These are phyloP conservation scores for Didymellaceae sp. DNA, from an alignment of 2,329 filamentous ascomycete species.

Conservation along the genomic window DNA sequence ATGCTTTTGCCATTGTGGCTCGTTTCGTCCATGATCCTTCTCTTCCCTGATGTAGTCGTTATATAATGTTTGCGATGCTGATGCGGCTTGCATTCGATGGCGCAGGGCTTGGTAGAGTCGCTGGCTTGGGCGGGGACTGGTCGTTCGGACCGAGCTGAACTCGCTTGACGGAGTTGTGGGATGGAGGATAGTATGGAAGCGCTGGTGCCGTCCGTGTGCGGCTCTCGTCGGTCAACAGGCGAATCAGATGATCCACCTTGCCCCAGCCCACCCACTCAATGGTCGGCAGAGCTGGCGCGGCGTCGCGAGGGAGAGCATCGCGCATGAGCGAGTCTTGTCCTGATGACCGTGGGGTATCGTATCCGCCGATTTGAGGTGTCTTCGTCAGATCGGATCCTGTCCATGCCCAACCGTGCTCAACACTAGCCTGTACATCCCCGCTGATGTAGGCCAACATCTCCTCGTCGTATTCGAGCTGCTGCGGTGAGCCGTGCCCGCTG, in stretches of 20 bases:
- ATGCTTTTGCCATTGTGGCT: not conserved
- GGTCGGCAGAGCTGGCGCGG: slow-evolving; percentile 59
- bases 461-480: slow-evolving; percentile 71
- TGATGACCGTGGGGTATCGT: not conserved
- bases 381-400: slow-evolving; percentile 49
- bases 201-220: slow-evolving; percentile 39
- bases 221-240: slow-evolving; percentile 60
- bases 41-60: slow-evolving; percentile 2
- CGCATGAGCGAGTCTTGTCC: slow-evolving; percentile 37
- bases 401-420: slow-evolving; percentile 86
- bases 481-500: slow-evolving; percentile 47
- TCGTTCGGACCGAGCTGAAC: slow-evolving; percentile 42
- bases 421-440: slow-evolving; percentile 82
- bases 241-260: slow-evolving; percentile 69
- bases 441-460: slow-evolving; percentile 87
- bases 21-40: not conserved
- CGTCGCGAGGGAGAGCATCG: slow-evolving; percentile 56
- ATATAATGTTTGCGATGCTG: slow-evolving; percentile 55
- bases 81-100: slow-evolving; percentile 53
- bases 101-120: slow-evolving; percentile 31
- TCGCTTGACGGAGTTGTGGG: slow-evolving; percentile 48
- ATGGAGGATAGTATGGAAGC: slow-evolving; percentile 43
- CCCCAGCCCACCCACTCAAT: slow-evolving; percentile 84
- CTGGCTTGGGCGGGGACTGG: slow-evolving; percentile 26
- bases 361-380: not conserved